Base-by-base conservation (phyloP, 2,329 filamentous ascomycete species). In the Sphaerostilbella broomeana region DNA sequence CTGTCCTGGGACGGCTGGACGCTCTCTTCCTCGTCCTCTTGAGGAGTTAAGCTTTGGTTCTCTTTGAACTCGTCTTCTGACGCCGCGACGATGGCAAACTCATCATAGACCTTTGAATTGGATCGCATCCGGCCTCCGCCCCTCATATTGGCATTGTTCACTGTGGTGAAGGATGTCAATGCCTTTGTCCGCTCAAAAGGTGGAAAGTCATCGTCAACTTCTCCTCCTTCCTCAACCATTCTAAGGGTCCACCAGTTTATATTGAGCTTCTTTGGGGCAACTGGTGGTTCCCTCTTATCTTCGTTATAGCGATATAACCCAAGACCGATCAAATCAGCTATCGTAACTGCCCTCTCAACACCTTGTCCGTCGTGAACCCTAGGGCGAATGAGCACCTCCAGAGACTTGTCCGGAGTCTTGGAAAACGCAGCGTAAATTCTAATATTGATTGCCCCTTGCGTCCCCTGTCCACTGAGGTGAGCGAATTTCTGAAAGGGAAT, bases 121-220 rank as follows among this genome's bases (percentile, higher is more conserved):
- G 82, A 77, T 40, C 85, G 71, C 45, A 70, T 68, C 34, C 73
- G 62, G 5, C 68, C 73, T 7, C 70, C 65, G 28, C 70, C 81
- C 39, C 78, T 72, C 56, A 84, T 83, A 52, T 86, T 86, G 40
- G 82, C 84, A 55, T 86, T 88, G 56, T 90, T 89, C 45, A 83
- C 84, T 6, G 84, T 87, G 25, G 85, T 86, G 51, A 90, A 92
- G 15, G 86, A 79, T 5, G 75, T 77, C n/a, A 92, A 70, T 2
- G 80, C 74, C 51, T 83, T 84, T 16, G 77, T 86, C 24, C 86
- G 73, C 42, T 84, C 81, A 27, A 92, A 69, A 0, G 86, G 80
- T 21, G 85, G 84, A 48, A 92, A 92, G 54, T 92, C 86, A 48
- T 87, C 84, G 50, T 94, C 86, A 1, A 90, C 80, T 54, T 92